Conservation (phyloP, 75 land plant genomes). For the Sequoiadendron giganteum region DNA sequence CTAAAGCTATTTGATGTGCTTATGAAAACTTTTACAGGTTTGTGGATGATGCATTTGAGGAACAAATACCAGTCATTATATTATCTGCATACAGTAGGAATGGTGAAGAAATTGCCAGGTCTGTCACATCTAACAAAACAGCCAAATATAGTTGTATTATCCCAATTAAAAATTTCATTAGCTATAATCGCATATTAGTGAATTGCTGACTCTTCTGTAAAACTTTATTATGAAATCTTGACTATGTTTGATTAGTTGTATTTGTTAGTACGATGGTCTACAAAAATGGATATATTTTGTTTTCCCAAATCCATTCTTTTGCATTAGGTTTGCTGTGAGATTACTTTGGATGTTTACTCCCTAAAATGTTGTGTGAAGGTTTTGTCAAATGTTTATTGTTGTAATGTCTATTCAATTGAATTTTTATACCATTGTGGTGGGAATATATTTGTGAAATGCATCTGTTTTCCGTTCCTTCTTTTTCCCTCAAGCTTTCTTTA, state of each 20-base stretch:
- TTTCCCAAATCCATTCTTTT: neutral
- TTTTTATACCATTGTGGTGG: neutral
- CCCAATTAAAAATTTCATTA: no score
- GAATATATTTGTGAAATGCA: neutral
- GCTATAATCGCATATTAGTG: neutral
- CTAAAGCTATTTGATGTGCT: neutral
- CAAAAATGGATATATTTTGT: neutral
- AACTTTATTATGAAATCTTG: neutral
- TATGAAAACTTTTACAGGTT: conserved; percentile 51
- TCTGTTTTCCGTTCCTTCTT: neutral
- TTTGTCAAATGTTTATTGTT: neutral
- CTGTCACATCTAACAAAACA: neutral
- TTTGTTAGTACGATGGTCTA: neutral
- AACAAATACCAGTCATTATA: conserved; percentile 60
- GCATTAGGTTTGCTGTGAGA: neutral
- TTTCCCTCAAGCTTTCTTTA: neutral
- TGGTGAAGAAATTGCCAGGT: conserved; percentile 77
- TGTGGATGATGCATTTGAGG: conserved; percentile 72
- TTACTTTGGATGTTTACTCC: neutral
- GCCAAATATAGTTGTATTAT: neutral
- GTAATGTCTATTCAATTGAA: neutral
- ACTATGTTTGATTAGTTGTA: neutral
- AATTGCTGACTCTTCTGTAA: neutral
- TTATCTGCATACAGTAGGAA: conserved; percentile 57
- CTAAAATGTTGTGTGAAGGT: neutral